These are phyloP conservation scores for Madurella fahalii DNA, from an alignment of 2,329 filamentous ascomycete species.

Conservation along the genomic window DNA sequence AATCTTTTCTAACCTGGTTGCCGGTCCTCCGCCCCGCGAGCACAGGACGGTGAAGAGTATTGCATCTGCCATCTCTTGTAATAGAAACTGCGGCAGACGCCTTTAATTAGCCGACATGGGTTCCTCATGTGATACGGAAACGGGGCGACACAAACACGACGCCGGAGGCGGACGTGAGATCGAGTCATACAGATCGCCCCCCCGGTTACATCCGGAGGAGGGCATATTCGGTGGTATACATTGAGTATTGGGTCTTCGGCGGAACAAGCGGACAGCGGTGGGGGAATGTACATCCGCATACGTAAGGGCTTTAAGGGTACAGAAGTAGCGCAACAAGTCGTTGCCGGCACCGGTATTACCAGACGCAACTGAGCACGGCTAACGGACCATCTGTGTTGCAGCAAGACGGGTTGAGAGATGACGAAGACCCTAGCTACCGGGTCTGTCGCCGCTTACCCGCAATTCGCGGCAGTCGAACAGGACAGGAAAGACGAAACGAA, in stretches of 20 bases:
- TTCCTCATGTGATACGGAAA: background rate
- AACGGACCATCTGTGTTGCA: no score
- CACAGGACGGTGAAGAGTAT: no score
- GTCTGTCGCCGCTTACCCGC: no score
- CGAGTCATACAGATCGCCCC: constrained; percentile 16
- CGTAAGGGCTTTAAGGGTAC: background rate
- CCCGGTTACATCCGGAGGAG: background rate
- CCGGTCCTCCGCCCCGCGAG: no score
- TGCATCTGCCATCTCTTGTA: no score
- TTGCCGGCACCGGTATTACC: background rate
- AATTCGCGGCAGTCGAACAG: no score
- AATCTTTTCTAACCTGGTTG: no score
- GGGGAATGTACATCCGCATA: background rate
- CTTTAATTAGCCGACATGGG: background rate
- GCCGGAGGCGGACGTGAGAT: constrained; percentile 4
- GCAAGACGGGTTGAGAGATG: no score
- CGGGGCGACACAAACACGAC: background rate
- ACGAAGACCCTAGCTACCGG: no score
- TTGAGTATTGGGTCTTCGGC: background rate
- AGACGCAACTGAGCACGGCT: background rate
- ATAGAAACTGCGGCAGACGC: background rate
- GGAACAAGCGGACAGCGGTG: background rate
- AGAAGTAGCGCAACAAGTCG: background rate
- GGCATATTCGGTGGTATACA: background rate
- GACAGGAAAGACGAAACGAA: no score